These are phyloP conservation scores for Aspergillus thermomutatus DNA, from an alignment of 2,329 filamentous ascomycete genomes.

Conservation along the genomic window DNA sequence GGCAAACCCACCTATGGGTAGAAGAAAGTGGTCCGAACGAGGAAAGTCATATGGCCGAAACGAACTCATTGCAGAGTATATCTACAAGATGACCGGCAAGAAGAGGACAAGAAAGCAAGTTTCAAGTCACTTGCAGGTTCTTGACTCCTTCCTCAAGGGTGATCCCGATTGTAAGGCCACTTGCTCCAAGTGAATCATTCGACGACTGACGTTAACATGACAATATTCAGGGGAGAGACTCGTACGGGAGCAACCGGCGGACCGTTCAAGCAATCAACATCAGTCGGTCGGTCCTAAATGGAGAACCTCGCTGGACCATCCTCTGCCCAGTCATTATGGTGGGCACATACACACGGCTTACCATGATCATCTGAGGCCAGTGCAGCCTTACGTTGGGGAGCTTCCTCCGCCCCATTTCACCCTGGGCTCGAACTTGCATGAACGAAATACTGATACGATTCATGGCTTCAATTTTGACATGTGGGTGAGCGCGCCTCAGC, in stretches of 20 bases:
- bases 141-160: conserved; percentile 54
- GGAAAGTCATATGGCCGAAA: conserved; percentile 58
- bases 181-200: neutral
- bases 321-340: conserved; percentile 29
- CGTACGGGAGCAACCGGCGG: conserved; percentile 34
- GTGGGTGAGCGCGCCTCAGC: conserved; percentile 42
- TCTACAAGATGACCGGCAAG: conserved; percentile 53
- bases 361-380: conserved; percentile 29
- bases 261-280: conserved; percentile 31
- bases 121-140: conserved; percentile 62
- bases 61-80: conserved; percentile 59
- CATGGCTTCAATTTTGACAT: conserved; percentile 44
- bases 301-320: conserved; percentile 31
- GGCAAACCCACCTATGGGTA: conserved; percentile 56
- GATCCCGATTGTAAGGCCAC: conserved; percentile 50
- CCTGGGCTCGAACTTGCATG: conserved; percentile 32
- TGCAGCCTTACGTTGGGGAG: conserved; percentile 33
- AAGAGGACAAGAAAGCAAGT: conserved; percentile 56
- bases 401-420: conserved; percentile 33
- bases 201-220: neutral
- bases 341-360: conserved; percentile 25
- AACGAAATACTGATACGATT: conserved; percentile 26
- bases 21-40: conserved; percentile 51
- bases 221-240: conserved; percentile 35
- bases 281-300: conserved; percentile 31